Evolutionary conservation across 192 early-diverging fungal genomes (phyloP).

Genomic region (Linnemannia schmuckeri): DNA sequence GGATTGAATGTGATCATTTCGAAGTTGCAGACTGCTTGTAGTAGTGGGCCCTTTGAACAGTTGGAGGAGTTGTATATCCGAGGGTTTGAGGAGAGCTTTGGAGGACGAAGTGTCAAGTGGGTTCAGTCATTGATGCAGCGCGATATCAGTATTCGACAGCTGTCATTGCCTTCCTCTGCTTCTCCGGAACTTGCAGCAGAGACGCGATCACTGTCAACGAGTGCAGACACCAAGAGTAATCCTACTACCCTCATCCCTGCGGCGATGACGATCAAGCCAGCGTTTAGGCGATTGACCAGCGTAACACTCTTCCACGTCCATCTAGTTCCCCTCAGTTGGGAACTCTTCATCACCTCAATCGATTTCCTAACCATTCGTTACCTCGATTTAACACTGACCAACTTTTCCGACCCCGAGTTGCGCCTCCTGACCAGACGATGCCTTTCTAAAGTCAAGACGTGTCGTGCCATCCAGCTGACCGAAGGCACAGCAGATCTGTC

Average conservation of each 20-base stretch:
- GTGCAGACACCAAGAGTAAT: neutral
- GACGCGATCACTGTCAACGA: neutral
- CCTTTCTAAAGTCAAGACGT: neutral
- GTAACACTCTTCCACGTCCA: neutral
- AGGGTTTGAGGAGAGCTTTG: neutral
- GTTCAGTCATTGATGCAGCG: neutral
- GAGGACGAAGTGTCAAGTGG: neutral
- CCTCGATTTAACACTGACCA: neutral
- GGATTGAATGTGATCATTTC: neutral
- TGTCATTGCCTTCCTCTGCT: neutral
- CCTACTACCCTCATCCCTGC: neutral
- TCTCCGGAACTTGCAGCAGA: no score
- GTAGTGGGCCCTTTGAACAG: neutral
- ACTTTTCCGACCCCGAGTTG: neutral
- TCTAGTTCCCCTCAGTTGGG: neutral
- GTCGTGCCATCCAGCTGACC: neutral
- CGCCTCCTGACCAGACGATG: neutral
- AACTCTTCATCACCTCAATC: neutral
- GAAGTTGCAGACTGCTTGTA: neutral
- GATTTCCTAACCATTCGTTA: neutral
- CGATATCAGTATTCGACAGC: neutral
- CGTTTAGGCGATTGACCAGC: neutral
- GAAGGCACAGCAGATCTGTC: neutral
- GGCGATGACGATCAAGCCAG: neutral
- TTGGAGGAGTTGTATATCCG: constrained; percentile 3